phyloP scores from a whole-genome alignment of 108 stramenopile genomes.

The Chaetoceros muelleri region DNA sequence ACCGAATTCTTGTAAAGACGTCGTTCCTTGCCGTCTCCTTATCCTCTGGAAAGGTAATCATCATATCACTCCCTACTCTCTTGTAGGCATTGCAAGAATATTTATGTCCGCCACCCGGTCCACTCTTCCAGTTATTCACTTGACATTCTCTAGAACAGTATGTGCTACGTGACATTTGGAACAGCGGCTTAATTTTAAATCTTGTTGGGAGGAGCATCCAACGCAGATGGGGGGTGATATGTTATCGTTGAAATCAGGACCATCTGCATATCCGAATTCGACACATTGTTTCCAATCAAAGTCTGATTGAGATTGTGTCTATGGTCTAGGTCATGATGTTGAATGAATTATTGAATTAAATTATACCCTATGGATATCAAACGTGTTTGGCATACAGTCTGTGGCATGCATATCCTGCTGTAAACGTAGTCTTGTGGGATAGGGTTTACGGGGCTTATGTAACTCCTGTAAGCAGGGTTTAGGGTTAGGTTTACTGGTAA shows the following conservation, averaged over 20 bases:
- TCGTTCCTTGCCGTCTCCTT: conserved; percentile 48
- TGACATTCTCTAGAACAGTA: conserved; percentile 74
- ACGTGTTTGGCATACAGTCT: no score
- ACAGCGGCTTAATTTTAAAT: conserved; percentile 22
- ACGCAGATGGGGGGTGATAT: conserved; percentile 31
- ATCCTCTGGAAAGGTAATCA: conserved; percentile 27
- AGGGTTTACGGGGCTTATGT: no score
- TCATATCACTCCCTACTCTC: conserved; percentile 37
- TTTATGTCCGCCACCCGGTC: conserved; percentile 47
- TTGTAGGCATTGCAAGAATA: conserved; percentile 54
- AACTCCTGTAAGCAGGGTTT: no score
- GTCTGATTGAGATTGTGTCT: conserved; percentile 5
- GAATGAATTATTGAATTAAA: no score
- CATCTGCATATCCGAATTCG: conserved; percentile 55
- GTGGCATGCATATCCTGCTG: no score
- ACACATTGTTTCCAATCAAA: conserved; percentile 47
- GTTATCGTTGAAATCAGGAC: conserved; percentile 8
- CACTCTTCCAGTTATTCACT: conserved; percentile 61
- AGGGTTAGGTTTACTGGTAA: no score
- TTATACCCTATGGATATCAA: no score
- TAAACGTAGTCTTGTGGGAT: no score
- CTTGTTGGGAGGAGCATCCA: conserved; percentile 28
- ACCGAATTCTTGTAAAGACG: conserved; percentile 49
- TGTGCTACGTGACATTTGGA: conserved; percentile 51
- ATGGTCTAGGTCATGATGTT: no score